Percentiles rank a stretch among this genome's conserved stretches.
These are phyloP conservation scores for Eucalyptus microcorys DNA, from an alignment of 345 rosid species.

Conservation along the genomic window DNA sequence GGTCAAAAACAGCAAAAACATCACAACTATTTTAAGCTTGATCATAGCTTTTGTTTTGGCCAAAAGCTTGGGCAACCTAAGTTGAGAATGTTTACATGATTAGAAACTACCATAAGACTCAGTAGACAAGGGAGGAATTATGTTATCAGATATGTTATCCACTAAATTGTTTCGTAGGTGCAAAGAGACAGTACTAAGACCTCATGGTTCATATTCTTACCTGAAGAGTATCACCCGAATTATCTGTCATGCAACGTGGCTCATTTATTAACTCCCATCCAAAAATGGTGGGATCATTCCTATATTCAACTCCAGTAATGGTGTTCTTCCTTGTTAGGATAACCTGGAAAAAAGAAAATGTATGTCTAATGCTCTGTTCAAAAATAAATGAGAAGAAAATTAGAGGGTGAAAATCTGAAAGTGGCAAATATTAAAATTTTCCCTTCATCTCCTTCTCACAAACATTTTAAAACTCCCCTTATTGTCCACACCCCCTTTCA, in stretches of 20 bases:
- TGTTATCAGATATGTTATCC: background rate
- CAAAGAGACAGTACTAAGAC: background rate
- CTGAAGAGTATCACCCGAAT: slow-evolving; percentile 87
- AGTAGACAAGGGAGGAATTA: background rate
- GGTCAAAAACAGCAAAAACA: background rate
- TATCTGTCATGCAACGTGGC: slow-evolving; percentile 87
- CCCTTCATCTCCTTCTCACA: background rate
- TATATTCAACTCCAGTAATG: slow-evolving; percentile 74
- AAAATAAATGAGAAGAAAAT: background rate
- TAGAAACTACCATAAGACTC: background rate
- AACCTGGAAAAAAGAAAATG: slow-evolving; percentile 26
- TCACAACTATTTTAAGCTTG: background rate
- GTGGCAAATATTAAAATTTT: background rate
- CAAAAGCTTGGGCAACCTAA: background rate
- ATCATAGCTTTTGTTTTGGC: background rate
- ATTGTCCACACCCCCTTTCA: background rate
- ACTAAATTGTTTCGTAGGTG: background rate
- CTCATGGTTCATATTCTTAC: slow-evolving; percentile 21
- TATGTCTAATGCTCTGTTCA: background rate
- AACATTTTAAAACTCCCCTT: background rate
- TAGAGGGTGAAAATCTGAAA: background rate
- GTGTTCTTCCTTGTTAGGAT: slow-evolving; percentile 81
- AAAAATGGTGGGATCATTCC: slow-evolving; percentile 87
- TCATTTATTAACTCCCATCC: slow-evolving; percentile 96
- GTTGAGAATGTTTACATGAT: background rate